Percentiles rank a stretch among this genome's conserved stretches.
These are phyloP conservation scores for Pythium guiyangense DNA, from an alignment of 352 stramenopile genomes.

Conservation along the genomic window DNA sequence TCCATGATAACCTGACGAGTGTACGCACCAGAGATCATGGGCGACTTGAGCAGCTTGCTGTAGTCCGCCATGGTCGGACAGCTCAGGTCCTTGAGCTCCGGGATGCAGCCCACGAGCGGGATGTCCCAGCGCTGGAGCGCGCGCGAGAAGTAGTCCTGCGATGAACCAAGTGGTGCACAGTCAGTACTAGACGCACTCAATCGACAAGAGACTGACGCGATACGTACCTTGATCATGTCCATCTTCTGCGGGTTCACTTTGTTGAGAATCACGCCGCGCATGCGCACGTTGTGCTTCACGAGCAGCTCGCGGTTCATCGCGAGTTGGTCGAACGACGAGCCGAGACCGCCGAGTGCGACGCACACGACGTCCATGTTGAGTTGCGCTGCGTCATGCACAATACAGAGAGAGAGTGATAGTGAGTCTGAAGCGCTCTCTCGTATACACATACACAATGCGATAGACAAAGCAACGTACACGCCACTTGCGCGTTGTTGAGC, in stretches of 20 bases:
- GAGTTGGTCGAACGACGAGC: constrained; percentile 83
- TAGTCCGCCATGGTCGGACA: constrained; percentile 86
- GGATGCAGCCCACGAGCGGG: constrained; percentile 86
- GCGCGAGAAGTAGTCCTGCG: constrained; percentile 84
- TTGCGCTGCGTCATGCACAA: constrained; percentile 33
- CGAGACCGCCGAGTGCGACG: constrained; percentile 70
- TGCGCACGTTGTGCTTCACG: constrained; percentile 65
- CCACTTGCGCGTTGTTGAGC: constrained; percentile 89
- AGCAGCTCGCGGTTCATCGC: constrained; percentile 83
- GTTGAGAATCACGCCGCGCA: constrained; percentile 84
- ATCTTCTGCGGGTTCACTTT: constrained; percentile 88
- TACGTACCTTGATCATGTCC: constrained; percentile 83
- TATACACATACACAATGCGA: not conserved
- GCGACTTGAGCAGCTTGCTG: constrained; percentile 80
- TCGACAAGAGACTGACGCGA: not conserved
- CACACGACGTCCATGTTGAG: constrained; percentile 81
- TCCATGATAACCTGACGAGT: too few species aligned
- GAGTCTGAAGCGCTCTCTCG: not conserved
- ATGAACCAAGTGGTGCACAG: not conserved
- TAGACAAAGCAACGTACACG: constrained; percentile 29
- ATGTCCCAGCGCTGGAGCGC: constrained; percentile 88
- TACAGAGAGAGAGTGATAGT: not conserved
- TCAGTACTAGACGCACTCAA: not conserved
- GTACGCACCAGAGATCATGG: constrained; percentile 61
- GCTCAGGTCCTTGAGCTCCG: constrained; percentile 75